Evolutionary conservation across 164 flowering plant genomes (phyloP).

Genomic region (Akebia trifoliata): DNA sequence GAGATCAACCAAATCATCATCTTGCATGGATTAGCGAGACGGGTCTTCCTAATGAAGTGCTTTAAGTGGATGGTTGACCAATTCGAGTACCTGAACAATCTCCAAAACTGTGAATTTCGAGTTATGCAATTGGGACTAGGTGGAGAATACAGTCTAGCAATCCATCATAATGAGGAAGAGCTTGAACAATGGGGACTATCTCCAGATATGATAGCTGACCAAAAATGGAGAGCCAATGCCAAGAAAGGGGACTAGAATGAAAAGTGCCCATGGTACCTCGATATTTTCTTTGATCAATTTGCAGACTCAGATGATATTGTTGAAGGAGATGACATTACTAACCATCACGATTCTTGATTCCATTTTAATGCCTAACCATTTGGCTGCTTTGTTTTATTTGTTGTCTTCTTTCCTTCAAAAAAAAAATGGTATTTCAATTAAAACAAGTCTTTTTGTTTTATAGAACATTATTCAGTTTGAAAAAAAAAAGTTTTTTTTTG

Average conservation of each 20-base stretch:
- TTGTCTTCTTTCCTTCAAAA: not conserved
- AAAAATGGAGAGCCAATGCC: conserved; percentile 66
- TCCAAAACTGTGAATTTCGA: conserved; percentile 61
- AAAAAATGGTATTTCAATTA: no score
- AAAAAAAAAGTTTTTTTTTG: no score
- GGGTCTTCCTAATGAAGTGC: conserved; percentile 95
- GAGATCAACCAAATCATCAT: conserved; percentile 67
- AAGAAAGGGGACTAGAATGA: conserved; percentile 53
- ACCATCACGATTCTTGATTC: not conserved
- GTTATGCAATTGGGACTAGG: conserved; percentile 81
- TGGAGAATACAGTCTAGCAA: conserved; percentile 91
- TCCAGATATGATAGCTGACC: conserved; percentile 80
- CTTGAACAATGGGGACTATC: conserved; percentile 80
- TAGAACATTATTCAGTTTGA: no score
- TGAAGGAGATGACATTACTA: conserved; percentile 12
- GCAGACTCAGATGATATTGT: conserved; percentile 38
- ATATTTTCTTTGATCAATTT: conserved; percentile 54
- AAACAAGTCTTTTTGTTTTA: no score
- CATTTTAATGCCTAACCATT: not conserved
- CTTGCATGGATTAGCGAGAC: conserved; percentile 66
- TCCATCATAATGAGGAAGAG: conserved; percentile 72
- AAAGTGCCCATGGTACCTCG: conserved; percentile 57
- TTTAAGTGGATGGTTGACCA: conserved; percentile 98
- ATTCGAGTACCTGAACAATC: conserved; percentile 72
- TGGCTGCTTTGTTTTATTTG: not conserved